Conservation (phyloP, 495 filamentous ascomycete genomes). For the Hypoxylon crocopeplum region DNA sequence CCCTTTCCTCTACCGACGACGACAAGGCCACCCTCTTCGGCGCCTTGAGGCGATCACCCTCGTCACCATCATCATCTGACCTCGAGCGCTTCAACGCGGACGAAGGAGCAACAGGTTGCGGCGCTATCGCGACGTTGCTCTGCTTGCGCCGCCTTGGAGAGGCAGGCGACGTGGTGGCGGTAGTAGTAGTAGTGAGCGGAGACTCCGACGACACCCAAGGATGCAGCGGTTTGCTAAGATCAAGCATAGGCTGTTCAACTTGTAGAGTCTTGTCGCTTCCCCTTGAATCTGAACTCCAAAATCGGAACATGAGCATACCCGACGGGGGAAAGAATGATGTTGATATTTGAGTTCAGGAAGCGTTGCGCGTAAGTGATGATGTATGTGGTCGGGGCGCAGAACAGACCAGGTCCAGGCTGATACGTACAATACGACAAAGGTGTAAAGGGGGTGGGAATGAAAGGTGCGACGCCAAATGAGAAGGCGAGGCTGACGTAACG, state of each 20-base stretch:
- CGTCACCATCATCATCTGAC: slow-evolving; percentile 33
- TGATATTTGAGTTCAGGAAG: neutral
- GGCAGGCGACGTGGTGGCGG: slow-evolving; percentile 21
- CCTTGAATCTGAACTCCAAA: slow-evolving; percentile 57
- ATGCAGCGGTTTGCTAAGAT: slow-evolving; percentile 39
- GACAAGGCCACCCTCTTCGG: slow-evolving; percentile 41
- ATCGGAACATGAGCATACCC: slow-evolving; percentile 56
- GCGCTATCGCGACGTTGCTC: slow-evolving; percentile 42
- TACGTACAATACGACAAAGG: slow-evolving; percentile 11
- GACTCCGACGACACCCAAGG: slow-evolving; percentile 43
- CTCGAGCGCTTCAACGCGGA: slow-evolving; percentile 48
- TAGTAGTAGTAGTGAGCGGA: slow-evolving; percentile 20
- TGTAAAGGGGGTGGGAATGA: slow-evolving; percentile 24
- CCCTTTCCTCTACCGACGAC: slow-evolving; percentile 25
- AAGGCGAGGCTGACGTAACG: slow-evolving; percentile 51
- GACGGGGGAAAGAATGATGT: slow-evolving; percentile 15
- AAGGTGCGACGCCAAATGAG: slow-evolving; percentile 35
- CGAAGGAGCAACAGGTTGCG: slow-evolving; percentile 33
- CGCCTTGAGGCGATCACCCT: slow-evolving; percentile 44
- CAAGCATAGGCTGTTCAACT: slow-evolving; percentile 44
- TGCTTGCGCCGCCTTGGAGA: slow-evolving; percentile 41
- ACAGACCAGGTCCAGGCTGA: slow-evolving; percentile 16
- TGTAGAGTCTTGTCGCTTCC: slow-evolving; percentile 52
- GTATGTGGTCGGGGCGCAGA: slow-evolving; percentile 1
- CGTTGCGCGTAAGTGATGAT: slow-evolving; percentile 6